These are phyloP conservation scores for Coemansia asiatica DNA, from an alignment of 192 early-diverging fungal species.

Conservation along the genomic window DNA sequence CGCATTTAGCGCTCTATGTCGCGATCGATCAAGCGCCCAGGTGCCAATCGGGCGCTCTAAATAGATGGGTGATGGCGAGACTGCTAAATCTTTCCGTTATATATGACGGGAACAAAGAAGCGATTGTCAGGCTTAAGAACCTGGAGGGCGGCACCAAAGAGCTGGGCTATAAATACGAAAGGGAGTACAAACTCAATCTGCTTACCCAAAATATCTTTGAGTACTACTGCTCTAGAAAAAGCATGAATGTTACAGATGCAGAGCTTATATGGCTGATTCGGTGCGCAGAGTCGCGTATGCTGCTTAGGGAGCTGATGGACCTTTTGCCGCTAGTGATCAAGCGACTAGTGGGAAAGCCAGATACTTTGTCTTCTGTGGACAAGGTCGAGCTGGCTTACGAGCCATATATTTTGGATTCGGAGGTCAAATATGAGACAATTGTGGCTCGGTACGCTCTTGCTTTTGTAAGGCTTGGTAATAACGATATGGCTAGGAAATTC, in stretches of 20 bases:
- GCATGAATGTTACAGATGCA: conserved; percentile 14
- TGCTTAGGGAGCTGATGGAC: conserved; percentile 19
- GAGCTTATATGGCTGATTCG: conserved; percentile 30
- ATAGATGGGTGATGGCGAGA: conserved; percentile 26
- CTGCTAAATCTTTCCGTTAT: conserved; percentile 12
- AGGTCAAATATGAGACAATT: conserved; percentile 14
- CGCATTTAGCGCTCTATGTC: conserved; percentile 21
- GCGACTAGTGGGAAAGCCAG: conserved; percentile 3
- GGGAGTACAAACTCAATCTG: conserved; percentile 26
- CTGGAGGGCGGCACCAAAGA: conserved; percentile 4
- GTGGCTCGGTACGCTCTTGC: conserved; percentile 28
- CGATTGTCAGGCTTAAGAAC: neutral
- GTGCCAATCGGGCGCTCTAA: neutral
- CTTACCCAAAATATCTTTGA: conserved; percentile 11
- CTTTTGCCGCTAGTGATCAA: conserved; percentile 28
- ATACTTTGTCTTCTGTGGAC: neutral
- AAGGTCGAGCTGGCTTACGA: conserved; percentile 18
- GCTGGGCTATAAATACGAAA: neutral
- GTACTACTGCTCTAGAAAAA: conserved; percentile 19
- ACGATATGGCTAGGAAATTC: conserved; percentile 9
- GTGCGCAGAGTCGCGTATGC: conserved; percentile 16
- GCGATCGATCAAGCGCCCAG: conserved; percentile 16
- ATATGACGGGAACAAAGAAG: neutral
- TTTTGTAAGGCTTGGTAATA: conserved; percentile 10
- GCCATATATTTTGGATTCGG: neutral